phyloP scores from a whole-genome alignment of 768 basidiomycete species.

The Pluteus cervinus region DNA sequence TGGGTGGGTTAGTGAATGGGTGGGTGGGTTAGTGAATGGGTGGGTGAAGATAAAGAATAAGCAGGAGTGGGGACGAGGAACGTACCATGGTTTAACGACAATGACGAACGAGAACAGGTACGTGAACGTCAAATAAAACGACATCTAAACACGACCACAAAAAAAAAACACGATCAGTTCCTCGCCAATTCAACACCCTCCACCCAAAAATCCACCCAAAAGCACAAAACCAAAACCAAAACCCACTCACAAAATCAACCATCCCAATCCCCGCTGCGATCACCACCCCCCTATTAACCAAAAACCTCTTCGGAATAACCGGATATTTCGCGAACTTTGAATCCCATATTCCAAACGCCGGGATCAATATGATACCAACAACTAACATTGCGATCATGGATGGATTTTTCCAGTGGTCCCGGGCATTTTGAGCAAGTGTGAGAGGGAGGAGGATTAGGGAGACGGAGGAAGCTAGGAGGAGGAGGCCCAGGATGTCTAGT shows the following conservation, averaged over 20 bases:
- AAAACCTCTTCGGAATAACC: slow-evolving; percentile 55
- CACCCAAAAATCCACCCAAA: no score
- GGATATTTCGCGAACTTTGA: slow-evolving; percentile 48
- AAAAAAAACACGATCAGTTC: no score
- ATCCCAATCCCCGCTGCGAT: slow-evolving; percentile 57
- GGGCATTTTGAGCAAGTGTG: slow-evolving; percentile 36
- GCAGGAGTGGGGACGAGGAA: no score
- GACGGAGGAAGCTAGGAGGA: slow-evolving; percentile 41
- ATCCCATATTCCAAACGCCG: slow-evolving; percentile 40
- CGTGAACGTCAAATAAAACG: slow-evolving; percentile 64
- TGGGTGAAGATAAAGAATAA: no score
- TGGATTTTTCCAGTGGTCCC: slow-evolving; percentile 36
- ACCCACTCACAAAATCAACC: slow-evolving; percentile 47
- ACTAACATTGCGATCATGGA: slow-evolving; percentile 48
- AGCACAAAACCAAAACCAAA: no score
- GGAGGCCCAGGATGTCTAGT: slow-evolving; percentile 46
- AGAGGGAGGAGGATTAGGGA: slow-evolving; percentile 50
- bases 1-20: no score
- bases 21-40: no score
- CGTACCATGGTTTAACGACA: slow-evolving; percentile 43
- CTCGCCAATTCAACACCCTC: no score
- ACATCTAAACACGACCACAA: slow-evolving; percentile 45
- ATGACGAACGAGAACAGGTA: slow-evolving; percentile 69
- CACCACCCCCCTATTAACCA: slow-evolving; percentile 51
- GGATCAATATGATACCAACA: slow-evolving; percentile 38